Evolutionary conservation across 495 filamentous ascomycete genomes (phyloP), one percentile per base, ranked within the genome.

Genomic region (Chaetomidium leptoderma): DNA sequence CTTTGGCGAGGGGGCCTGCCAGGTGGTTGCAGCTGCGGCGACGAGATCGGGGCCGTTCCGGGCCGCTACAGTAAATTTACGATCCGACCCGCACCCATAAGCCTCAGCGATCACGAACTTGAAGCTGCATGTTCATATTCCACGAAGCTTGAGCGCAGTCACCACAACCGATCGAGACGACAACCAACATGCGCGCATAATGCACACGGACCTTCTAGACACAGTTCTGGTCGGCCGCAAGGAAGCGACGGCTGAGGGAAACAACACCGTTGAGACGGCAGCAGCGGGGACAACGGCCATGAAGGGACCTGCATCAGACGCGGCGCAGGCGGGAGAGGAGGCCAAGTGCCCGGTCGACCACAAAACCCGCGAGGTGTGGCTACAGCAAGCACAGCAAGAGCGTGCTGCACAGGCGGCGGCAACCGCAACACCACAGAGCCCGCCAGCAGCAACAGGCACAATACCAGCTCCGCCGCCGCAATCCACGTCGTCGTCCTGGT

Each of bases 301-400:
- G 60, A 50, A 43, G 42, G 57, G 55, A 17, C 27, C 14, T 23
- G 54, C 49, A 16, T 24, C 40, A 7, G 42, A 29, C 19, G 53
- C 55, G 4, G 30, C 55, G n/a, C 35, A 17, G 7, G 61, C 50
- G 19, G 64, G 32, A 19, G 66, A 44, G 10, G 67, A 74, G 30
- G 72, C 72, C 51, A 75, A 78, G 59, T 97, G 93, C 64, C 93
- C 93, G 2, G 89, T 97, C 59, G 91, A 96, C 73, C 88, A 88
- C 66, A 87, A 88, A 65, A 88, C 91, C 26, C 85, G 92, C 58
- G 84, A 87, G 61, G 78, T 86, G 58, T 98, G 91, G 92, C 77
- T 97, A 27, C 72, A 69, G 30, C 70, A 77, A 58, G 75, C 76
- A 6, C 70, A 71, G 14, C 57, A 63, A 57, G 55, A 60, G 4